A percentile compares a stretch with the other conserved stretches of the same genome.
These are phyloP conservation scores for Fusarium penzigii DNA, from an alignment of 2,329 filamentous ascomycete species.

Conservation along the genomic window DNA sequence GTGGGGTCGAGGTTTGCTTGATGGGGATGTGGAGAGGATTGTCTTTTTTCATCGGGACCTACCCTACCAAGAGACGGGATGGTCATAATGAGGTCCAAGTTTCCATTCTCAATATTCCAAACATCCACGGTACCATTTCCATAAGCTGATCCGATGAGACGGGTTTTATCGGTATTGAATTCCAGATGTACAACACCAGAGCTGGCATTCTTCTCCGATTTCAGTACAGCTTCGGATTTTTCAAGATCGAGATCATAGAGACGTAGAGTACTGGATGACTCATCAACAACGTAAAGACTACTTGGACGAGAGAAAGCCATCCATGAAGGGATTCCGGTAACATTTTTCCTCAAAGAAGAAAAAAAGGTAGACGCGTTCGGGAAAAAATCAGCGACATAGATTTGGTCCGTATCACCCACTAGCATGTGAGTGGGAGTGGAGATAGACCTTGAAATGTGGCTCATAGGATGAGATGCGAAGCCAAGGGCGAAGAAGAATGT, in stretches of 20 bases:
- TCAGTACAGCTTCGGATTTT: constrained; percentile 31
- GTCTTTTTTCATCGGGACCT: constrained; percentile 36
- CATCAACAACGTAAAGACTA: constrained; percentile 48
- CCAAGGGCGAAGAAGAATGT: constrained; percentile 12
- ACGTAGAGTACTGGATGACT: constrained; percentile 42
- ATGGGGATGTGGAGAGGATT: constrained; percentile 44
- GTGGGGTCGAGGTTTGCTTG: constrained; percentile 50
- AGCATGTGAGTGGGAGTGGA: constrained; percentile 34
- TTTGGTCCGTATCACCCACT: constrained; percentile 42
- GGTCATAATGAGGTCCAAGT: constrained; percentile 40
- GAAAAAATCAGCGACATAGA: constrained; percentile 42
- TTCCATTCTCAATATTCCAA: constrained; percentile 43
- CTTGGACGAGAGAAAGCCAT: constrained; percentile 42
- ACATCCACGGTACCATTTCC: constrained; percentile 44
- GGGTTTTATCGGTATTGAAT: constrained; percentile 45
- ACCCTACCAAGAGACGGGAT: constrained; percentile 36
- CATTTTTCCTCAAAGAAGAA: constrained; percentile 32
- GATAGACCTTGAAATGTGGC: constrained; percentile 12
- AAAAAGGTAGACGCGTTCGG: constrained; percentile 40
- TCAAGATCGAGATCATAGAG: constrained; percentile 40
- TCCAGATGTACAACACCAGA: constrained; percentile 49
- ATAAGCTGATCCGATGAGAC: constrained; percentile 48
- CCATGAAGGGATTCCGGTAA: constrained; percentile 48
- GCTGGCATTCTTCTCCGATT: constrained; percentile 37
- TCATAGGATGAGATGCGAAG: constrained; percentile 20